Evolutionary conservation across 805 yeast species (phyloP).

Genomic region (Ogataea minuta): DNA sequence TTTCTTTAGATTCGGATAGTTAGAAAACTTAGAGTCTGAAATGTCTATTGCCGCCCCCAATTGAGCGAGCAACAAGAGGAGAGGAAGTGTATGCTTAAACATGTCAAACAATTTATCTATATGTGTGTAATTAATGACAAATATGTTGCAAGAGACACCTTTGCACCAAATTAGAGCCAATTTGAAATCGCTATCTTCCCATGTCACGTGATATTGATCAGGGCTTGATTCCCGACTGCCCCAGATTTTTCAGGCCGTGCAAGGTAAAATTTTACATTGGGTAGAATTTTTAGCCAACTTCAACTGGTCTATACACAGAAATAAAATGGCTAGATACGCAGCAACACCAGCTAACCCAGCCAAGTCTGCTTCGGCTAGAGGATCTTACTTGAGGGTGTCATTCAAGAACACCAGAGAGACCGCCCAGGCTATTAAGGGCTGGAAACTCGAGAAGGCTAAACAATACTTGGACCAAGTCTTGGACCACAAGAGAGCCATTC

Average conservation of each 20-base stretch:
- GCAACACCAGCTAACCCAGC: slow-evolving; percentile 99
- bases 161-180: slow-evolving; percentile 2
- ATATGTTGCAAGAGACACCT: slow-evolving; percentile 3
- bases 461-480: slow-evolving; percentile 92
- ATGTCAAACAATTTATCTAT: slow-evolving; percentile 1
- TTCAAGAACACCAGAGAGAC: slow-evolving; percentile 99
- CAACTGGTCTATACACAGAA: slow-evolving; percentile 17
- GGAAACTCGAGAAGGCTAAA: slow-evolving; percentile 96
- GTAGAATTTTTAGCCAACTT: slow-evolving; percentile 9
- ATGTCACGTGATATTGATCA: slow-evolving; percentile 3
- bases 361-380: slow-evolving; percentile 98
- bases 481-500: slow-evolving; percentile 99
- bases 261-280: slow-evolving; percentile 15
- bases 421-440: slow-evolving; percentile 97
- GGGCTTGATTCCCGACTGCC: slow-evolving; percentile 7
- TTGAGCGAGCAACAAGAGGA: slow-evolving; percentile 3
- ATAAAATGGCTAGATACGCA: slow-evolving; percentile 97
- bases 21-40: slow-evolving; percentile 33
- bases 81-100: slow-evolving; percentile 1
- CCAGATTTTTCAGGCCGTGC: slow-evolving; percentile 16
- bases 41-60: slow-evolving; percentile 25
- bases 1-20: slow-evolving; percentile 40
- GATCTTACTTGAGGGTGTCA: slow-evolving; percentile 98
- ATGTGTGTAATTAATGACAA: slow-evolving; percentile 4
- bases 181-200: background rate